Conservation (phyloP, 805 yeast species). For the Cephaloascus albidus region DNA sequence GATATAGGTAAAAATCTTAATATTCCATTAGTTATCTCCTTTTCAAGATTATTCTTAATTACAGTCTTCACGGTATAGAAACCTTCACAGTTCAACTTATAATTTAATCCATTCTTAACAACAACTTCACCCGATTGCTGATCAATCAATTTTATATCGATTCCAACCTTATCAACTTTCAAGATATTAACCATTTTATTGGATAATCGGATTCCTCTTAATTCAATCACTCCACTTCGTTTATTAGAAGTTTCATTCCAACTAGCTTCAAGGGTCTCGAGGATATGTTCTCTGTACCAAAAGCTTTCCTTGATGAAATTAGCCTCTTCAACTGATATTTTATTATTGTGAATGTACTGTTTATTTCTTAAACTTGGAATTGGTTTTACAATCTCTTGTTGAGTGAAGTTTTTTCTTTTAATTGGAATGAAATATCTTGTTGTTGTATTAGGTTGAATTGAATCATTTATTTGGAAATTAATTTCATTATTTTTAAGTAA, state of each 20-base stretch:
- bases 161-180: slow-evolving; percentile 35
- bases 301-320: slow-evolving; percentile 51
- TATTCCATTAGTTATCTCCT: slow-evolving; percentile 37
- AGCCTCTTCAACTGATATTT: slow-evolving; percentile 47
- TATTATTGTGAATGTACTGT: slow-evolving; percentile 58
- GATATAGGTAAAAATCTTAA: slow-evolving; percentile 49
- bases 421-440: slow-evolving; percentile 66
- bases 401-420: slow-evolving; percentile 36
- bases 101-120: slow-evolving; percentile 16
- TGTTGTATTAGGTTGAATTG: slow-evolving; percentile 18
- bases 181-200: slow-evolving; percentile 50
- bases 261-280: slow-evolving; percentile 48
- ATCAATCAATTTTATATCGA: slow-evolving; percentile 9
- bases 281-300: slow-evolving; percentile 70
- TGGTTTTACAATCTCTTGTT: slow-evolving; percentile 32
- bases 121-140: not conserved
- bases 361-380: slow-evolving; percentile 67
- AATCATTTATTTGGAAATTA: slow-evolving; percentile 18
- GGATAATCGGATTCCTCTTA: slow-evolving; percentile 57
- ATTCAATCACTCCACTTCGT: slow-evolving; percentile 51
- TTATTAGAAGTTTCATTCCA: slow-evolving; percentile 40
- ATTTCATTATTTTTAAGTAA: slow-evolving; percentile 9
- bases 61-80: slow-evolving; percentile 42
- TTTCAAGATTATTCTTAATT: slow-evolving; percentile 37
- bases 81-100: slow-evolving; percentile 30